These are phyloP conservation scores for Ophiorrhiza pumila DNA, from an alignment of 257 asterid genomes.

Conservation along the genomic window DNA sequence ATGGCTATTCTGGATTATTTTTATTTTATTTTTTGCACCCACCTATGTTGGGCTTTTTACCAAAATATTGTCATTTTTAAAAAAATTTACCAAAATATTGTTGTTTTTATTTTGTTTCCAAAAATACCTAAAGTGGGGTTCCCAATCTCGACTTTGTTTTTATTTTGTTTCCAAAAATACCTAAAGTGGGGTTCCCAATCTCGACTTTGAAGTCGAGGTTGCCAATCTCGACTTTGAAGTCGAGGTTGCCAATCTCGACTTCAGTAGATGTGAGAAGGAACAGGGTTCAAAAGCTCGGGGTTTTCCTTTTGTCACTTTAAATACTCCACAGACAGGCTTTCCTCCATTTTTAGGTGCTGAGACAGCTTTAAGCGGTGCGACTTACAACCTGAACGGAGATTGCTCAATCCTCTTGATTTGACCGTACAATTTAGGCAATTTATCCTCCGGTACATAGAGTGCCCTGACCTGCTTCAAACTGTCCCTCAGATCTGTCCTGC, in stretches of 20 bases:
- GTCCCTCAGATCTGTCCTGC: conserved; percentile 13
- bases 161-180: too few relatives aligned
- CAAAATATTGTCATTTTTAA: too few relatives aligned
- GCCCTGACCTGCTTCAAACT: conserved; percentile 28
- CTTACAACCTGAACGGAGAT: conserved; percentile 21
- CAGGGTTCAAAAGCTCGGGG: conserved; percentile 1
- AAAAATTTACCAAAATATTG: too few relatives aligned
- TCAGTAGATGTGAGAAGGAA: conserved; percentile 29
- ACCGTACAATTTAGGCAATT: conserved; percentile 24
- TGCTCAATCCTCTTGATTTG: conserved; percentile 23
- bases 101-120: too few relatives aligned
- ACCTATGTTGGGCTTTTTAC: too few relatives aligned
- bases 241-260: conserved; percentile 3
- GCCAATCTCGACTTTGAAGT: too few relatives aligned
- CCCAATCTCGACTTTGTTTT: too few relatives aligned
- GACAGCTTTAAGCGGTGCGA: conserved; percentile 14
- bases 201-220: too few relatives aligned
- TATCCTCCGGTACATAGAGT: conserved; percentile 19
- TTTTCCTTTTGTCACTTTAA: conserved; percentile 10
- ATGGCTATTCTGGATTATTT: too few relatives aligned
- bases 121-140: too few relatives aligned
- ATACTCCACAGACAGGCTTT: conserved; percentile 22
- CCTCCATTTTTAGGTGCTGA: conserved; percentile 1
- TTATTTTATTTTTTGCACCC: too few relatives aligned
- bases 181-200: too few relatives aligned